A percentile compares a stretch with the other conserved stretches of the same genome.
Evolutionary conservation across 2,329 filamentous ascomycete genomes (phyloP).

Genomic region (Periconia sp.): DNA sequence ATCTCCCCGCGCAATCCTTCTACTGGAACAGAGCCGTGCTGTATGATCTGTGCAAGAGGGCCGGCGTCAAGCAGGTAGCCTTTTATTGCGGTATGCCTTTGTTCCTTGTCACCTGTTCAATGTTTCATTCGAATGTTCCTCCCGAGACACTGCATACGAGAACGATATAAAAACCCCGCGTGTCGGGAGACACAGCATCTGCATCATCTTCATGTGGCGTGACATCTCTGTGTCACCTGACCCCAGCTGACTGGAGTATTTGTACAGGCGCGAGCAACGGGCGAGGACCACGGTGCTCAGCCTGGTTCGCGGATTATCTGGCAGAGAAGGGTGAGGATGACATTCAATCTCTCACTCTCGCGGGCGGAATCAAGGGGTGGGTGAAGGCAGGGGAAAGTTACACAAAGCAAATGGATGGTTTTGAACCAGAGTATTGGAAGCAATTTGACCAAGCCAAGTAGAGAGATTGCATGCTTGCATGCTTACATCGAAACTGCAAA

Average conservation of each 20-base stretch:
- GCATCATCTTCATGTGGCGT: conserved; percentile 13
- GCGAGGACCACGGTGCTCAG: conserved; percentile 38
- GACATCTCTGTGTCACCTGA: conserved; percentile 12
- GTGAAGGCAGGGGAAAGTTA: conserved; percentile 45
- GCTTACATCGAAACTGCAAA: too few species aligned
- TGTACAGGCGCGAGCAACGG: conserved; percentile 35
- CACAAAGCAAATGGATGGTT: conserved; percentile 45
- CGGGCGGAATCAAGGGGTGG: conserved; percentile 50
- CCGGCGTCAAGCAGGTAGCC: conserved; percentile 49
- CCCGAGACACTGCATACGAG: too few species aligned
- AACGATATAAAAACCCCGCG: too few species aligned
- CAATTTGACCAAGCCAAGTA: conserved; percentile 28
- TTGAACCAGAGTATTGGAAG: conserved; percentile 45
- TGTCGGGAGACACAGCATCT: too few species aligned
- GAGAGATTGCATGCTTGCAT: neutral
- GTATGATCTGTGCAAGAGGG: conserved; percentile 48
- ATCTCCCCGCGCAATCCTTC: conserved; percentile 52
- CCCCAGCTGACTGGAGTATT: conserved; percentile 19
- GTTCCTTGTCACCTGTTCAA: neutral
- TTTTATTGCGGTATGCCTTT: conserved; percentile 48
- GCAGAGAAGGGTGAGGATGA: conserved; percentile 37
- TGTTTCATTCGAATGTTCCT: neutral
- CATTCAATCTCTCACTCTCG: conserved; percentile 46
- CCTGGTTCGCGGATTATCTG: conserved; percentile 41
- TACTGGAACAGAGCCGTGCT: conserved; percentile 49